phyloP scores from a whole-genome alignment of 202 grass and related monocot genomes.

The Dendrocalamus latiflorus region DNA sequence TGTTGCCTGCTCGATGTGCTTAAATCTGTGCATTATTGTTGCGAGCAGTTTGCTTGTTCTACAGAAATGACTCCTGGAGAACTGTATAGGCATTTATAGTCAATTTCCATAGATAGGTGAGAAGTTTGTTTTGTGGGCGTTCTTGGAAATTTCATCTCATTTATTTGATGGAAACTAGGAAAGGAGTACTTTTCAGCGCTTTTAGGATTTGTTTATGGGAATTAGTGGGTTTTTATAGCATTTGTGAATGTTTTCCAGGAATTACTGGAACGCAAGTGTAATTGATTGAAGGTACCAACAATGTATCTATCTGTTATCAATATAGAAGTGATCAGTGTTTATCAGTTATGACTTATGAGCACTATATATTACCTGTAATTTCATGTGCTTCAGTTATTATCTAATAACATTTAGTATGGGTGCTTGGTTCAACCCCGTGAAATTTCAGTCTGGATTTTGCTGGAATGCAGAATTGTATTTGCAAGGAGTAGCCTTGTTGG shows the following conservation, averaged over 20 bases:
- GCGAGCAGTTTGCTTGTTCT: too few relatives aligned
- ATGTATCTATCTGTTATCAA: slow-evolving; percentile 25
- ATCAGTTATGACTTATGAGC: neutral
- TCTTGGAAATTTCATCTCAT: too few relatives aligned
- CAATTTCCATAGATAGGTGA: too few relatives aligned
- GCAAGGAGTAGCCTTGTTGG: neutral
- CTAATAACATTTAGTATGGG: neutral
- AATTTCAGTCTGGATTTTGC: neutral
- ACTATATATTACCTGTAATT: neutral
- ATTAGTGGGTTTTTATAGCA: slow-evolving; percentile 2
- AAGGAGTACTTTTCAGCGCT: slow-evolving; percentile 4
- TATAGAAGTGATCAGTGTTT: slow-evolving; percentile 19
- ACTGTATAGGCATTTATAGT: too few relatives aligned
- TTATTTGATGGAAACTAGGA: too few relatives aligned
- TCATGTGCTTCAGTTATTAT: neutral
- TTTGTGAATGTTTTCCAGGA: slow-evolving; percentile 21
- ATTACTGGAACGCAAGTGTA: slow-evolving; percentile 32
- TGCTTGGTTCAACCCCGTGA: neutral
- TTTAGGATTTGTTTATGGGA: slow-evolving; percentile 23
- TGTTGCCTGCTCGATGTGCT: too few relatives aligned
- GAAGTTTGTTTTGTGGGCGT: too few relatives aligned
- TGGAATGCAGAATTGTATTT: neutral
- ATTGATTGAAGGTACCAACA: slow-evolving; percentile 2
- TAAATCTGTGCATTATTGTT: too few relatives aligned
- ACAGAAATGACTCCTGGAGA: too few relatives aligned